These are phyloP conservation scores for Termitomyces sp. DNA, from an alignment of 768 basidiomycete species.

Conservation along the genomic window DNA sequence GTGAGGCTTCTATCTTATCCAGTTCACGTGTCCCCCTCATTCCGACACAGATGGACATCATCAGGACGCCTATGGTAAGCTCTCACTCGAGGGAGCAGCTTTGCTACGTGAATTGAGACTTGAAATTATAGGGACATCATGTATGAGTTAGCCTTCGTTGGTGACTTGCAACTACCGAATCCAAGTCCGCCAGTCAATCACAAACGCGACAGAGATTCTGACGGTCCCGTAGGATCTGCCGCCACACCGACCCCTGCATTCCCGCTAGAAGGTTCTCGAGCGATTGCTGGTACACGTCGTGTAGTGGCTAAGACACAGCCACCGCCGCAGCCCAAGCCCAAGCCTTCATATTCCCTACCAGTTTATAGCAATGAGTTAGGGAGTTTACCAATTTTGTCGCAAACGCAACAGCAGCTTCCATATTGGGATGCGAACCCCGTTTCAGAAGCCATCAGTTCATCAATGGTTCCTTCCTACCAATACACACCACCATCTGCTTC, in stretches of 20 bases:
- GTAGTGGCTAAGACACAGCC: slow-evolving; percentile 12
- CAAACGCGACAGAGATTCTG: slow-evolving; percentile 62
- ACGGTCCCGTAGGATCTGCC: slow-evolving; percentile 32
- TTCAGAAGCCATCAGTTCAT: neutral
- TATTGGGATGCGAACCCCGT: slow-evolving; percentile 2
- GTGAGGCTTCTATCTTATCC: slow-evolving; percentile 9
- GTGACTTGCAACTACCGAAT: slow-evolving; percentile 64
- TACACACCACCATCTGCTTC: slow-evolving; percentile 3
- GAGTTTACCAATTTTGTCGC: slow-evolving; percentile 32
- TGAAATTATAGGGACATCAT: slow-evolving; percentile 55
- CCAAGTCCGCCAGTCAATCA: slow-evolving; percentile 41
- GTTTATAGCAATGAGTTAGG: slow-evolving; percentile 61
- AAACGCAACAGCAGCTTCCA: neutral
- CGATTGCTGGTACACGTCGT: slow-evolving; percentile 33
- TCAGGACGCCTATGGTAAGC: slow-evolving; percentile 41
- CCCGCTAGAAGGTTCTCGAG: slow-evolving; percentile 19
- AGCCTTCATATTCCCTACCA: slow-evolving; percentile 32
- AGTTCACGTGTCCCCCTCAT: neutral
- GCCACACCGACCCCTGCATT: neutral
- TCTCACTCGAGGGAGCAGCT: neutral
- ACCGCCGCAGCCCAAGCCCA: neutral
- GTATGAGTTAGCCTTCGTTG: slow-evolving; percentile 66
- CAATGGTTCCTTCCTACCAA: neutral
- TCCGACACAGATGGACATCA: slow-evolving; percentile 29
- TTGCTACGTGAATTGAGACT: slow-evolving; percentile 14